Evolutionary conservation across 805 yeast species (phyloP).

Genomic region (Barnettozyma sp.): DNA sequence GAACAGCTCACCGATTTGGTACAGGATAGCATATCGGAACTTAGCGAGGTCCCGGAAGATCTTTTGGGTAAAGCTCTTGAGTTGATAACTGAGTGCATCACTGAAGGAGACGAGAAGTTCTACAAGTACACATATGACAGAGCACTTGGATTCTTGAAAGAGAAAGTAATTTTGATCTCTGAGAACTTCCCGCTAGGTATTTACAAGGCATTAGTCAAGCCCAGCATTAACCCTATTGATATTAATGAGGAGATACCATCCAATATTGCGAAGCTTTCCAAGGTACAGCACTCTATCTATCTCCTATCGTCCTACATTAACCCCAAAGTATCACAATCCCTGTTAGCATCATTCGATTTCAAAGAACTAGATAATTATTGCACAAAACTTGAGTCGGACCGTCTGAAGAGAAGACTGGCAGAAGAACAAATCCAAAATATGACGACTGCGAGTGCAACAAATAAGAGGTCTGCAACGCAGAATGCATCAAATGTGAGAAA

Average conservation of each 20-base stretch:
- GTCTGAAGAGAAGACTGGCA: slow-evolving; percentile 25
- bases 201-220: slow-evolving; percentile 21
- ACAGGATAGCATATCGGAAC: slow-evolving; percentile 13
- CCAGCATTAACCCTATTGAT: slow-evolving; percentile 24
- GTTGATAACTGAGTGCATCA: slow-evolving; percentile 33
- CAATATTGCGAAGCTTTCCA: slow-evolving; percentile 30
- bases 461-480: slow-evolving; percentile 12
- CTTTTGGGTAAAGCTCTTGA: slow-evolving; percentile 20
- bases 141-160: slow-evolving; percentile 32
- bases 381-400: slow-evolving; percentile 14
- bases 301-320: slow-evolving; percentile 41
- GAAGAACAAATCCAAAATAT: slow-evolving; percentile 26
- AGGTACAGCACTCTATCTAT: slow-evolving; percentile 37
- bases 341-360: slow-evolving; percentile 29
- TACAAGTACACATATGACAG: slow-evolving; percentile 37
- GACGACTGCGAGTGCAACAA: slow-evolving; percentile 22
- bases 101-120: slow-evolving; percentile 39
- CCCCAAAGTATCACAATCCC: slow-evolving; percentile 15
- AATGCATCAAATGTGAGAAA: slow-evolving; percentile 23
- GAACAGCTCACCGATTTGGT: slow-evolving; percentile 40
- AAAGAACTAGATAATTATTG: slow-evolving; percentile 26
- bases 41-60: slow-evolving; percentile 14
- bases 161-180: slow-evolving; percentile 32
- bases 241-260: slow-evolving; percentile 29
- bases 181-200: slow-evolving; percentile 33